Evolutionary conservation across 768 basidiomycete species (phyloP).

Genomic region (Termitomyces sp.): DNA sequence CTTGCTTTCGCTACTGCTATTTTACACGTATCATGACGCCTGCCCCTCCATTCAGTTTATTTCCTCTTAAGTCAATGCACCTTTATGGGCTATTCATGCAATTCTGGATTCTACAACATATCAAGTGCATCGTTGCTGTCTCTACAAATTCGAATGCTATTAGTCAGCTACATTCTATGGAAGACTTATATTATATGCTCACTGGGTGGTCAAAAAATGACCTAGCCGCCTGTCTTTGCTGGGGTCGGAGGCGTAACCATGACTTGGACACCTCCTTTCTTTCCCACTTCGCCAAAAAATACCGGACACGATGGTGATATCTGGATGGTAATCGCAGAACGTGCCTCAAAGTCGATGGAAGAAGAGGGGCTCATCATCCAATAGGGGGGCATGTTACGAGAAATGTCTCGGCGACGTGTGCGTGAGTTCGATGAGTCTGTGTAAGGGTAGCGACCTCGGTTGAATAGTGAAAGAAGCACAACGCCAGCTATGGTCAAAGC

Average conservation of each 20-base stretch:
- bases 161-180: neutral
- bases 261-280: slow-evolving; percentile 18
- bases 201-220: neutral
- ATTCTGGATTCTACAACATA: slow-evolving; percentile 6
- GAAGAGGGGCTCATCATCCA: slow-evolving; percentile 7
- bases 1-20: neutral
- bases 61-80: neutral
- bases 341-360: slow-evolving; percentile 1
- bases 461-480: slow-evolving; percentile 6
- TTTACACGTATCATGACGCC: neutral
- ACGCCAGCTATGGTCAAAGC: slow-evolving; percentile 7
- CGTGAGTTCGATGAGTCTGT: neutral
- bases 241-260: slow-evolving; percentile 28
- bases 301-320: slow-evolving; percentile 25
- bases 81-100: neutral
- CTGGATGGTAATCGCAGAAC: slow-evolving; percentile 6
- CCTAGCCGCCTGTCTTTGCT: slow-evolving; percentile 8
- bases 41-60: neutral
- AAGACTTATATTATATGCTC: no score
- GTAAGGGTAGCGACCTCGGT: neutral
- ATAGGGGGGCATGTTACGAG: neutral
- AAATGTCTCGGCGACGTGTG: neutral
- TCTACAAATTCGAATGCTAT: neutral
- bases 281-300: slow-evolving; percentile 19
- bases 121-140: slow-evolving; percentile 3